These are phyloP conservation scores for Iberis pinnata DNA, from an alignment of 345 rosid species.

Conservation along the genomic window DNA sequence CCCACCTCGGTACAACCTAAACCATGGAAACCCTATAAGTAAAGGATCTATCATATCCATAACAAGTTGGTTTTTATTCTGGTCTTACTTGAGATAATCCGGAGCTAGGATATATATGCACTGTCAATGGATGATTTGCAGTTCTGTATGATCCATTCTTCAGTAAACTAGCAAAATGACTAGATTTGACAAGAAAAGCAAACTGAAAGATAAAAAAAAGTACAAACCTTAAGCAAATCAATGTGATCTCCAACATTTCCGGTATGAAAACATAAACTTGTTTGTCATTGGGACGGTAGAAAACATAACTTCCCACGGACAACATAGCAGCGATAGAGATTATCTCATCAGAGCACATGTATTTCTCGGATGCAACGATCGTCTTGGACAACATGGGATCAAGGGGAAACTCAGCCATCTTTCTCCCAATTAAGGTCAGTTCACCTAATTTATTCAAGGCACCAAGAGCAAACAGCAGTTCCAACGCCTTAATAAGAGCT, in stretches of 20 bases:
- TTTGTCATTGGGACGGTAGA: conserved; percentile 84
- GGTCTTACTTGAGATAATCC: conserved; percentile 71
- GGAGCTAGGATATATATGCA: conserved; percentile 72
- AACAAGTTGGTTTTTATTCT: no score
- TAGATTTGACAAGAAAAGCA: background rate
- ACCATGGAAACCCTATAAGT: no score
- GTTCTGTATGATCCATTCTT: conserved; percentile 76
- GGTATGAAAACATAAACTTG: conserved; percentile 73
- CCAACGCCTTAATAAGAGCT: conserved; percentile 70
- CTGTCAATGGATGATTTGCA: conserved; percentile 76
- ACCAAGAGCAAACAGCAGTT: conserved; percentile 63
- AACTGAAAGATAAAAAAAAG: no score
- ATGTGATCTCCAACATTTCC: conserved; percentile 85
- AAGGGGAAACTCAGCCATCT: conserved; percentile 87
- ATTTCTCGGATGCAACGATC: conserved; percentile 78
- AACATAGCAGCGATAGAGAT: conserved; percentile 82
- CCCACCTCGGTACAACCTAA: conserved; percentile 83
- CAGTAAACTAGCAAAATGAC: conserved; percentile 56
- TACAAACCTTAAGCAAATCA: conserved; percentile 49
- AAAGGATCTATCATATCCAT: no score
- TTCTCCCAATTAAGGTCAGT: conserved; percentile 69
- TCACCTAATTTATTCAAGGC: conserved; percentile 77
- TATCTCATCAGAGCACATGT: conserved; percentile 73
- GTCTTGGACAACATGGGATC: conserved; percentile 78
- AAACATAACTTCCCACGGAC: conserved; percentile 66